phyloP scores from a whole-genome alignment of 2,329 filamentous ascomycete species.

The Trichophyton simii region DNA sequence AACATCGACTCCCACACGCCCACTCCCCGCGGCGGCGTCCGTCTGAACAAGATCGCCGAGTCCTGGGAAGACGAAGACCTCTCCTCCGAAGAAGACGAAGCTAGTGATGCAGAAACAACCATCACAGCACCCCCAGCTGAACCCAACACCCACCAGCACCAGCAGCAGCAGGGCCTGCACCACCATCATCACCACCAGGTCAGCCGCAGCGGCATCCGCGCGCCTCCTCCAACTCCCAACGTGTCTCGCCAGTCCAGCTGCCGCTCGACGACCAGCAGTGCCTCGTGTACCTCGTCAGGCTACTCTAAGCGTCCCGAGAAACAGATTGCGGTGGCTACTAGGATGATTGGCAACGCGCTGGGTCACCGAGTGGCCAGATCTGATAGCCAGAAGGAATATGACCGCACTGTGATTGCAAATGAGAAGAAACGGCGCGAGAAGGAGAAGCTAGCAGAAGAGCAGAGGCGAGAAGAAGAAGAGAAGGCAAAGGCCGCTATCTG shows the following conservation, averaged over 20 bases:
- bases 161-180: slow-evolving; percentile 13
- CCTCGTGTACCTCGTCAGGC: slow-evolving; percentile 7
- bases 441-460: slow-evolving; percentile 54
- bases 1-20: not conserved
- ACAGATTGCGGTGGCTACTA: slow-evolving; percentile 77
- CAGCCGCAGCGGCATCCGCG: slow-evolving; percentile 14
- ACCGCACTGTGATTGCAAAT: slow-evolving; percentile 67
- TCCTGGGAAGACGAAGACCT: slow-evolving; percentile 66
- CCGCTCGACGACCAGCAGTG: slow-evolving; percentile 7
- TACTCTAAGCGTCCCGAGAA: slow-evolving; percentile 58
- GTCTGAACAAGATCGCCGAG: slow-evolving; percentile 40
- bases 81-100: slow-evolving; percentile 31
- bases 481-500: slow-evolving; percentile 74
- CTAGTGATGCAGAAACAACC: slow-evolving; percentile 14
- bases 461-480: slow-evolving; percentile 52
- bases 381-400: slow-evolving; percentile 79
- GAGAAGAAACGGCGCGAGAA: slow-evolving; percentile 65
- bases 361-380: slow-evolving; percentile 72
- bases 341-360: slow-evolving; percentile 80
- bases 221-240: slow-evolving; percentile 55
- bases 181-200: no score
- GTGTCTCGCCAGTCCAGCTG: slow-evolving; percentile 28
- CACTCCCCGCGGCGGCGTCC: not conserved
- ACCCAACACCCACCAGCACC: slow-evolving; percentile 19
- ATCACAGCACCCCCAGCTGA: slow-evolving; percentile 19